Evolutionary conservation across 441 rosid species (phyloP).

Genomic region (Populus tomentosa): DNA sequence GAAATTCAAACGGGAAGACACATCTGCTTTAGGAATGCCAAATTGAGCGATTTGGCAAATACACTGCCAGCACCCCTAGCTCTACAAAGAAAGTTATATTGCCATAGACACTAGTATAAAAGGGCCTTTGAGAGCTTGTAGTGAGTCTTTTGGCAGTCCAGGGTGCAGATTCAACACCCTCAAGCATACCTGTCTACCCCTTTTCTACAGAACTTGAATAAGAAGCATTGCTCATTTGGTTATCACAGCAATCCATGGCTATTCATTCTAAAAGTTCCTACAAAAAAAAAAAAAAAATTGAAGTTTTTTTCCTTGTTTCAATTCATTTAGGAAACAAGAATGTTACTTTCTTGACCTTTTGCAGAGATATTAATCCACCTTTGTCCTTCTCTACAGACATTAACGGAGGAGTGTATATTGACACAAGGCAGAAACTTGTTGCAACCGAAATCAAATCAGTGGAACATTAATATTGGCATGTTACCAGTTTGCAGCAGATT

Average conservation of each 20-base stretch:
- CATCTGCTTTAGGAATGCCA: background rate
- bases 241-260: background rate
- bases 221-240: background rate
- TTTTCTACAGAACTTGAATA: conserved; percentile 36
- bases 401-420: background rate
- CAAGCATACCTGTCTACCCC: conserved; percentile 68
- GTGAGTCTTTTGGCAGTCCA: conserved; percentile 62
- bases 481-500: background rate
- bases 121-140: conserved; percentile 38
- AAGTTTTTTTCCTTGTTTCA: background rate
- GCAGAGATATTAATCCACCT: background rate
- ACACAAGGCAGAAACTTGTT: background rate
- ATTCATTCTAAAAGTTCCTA: background rate
- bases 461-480: background rate
- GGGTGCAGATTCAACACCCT: conserved; percentile 76
- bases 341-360: background rate
- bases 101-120: conserved; percentile 68
- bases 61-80: background rate
- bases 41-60: background rate
- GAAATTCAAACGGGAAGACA: background rate
- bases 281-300: background rate
- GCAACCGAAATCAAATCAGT: background rate
- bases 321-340: background rate
- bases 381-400: background rate
- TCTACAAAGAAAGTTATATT: conserved; percentile 7